phyloP scores from a whole-genome alignment of 129 eudicot genomes.

The Artemisia annua region DNA sequence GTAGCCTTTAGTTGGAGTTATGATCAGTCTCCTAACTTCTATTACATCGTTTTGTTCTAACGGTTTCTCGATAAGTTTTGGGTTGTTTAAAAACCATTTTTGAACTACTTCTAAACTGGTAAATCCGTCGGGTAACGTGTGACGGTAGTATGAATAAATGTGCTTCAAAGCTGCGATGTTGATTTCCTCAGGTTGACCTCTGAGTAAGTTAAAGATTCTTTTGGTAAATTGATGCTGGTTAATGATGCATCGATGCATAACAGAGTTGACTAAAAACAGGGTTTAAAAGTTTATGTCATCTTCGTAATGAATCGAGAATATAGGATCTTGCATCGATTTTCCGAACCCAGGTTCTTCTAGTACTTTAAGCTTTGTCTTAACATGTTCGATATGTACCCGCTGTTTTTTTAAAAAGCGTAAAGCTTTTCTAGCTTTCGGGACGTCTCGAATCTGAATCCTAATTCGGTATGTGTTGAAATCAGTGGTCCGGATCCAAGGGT shows the following conservation, averaged over 20 bases:
- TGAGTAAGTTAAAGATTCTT: conserved; percentile 42
- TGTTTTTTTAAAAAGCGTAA: conserved; percentile 35
- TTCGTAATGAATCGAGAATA: conserved; percentile 50
- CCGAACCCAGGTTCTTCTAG: conserved; percentile 57
- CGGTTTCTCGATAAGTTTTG: conserved; percentile 47
- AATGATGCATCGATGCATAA: conserved; percentile 56
- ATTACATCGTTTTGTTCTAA: conserved; percentile 42
- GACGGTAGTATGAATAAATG: conserved; percentile 42
- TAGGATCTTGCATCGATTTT: conserved; percentile 30
- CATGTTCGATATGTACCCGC: conserved; percentile 29
- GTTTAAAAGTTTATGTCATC: conserved; percentile 42
- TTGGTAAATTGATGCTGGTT: conserved; percentile 64
- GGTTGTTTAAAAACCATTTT: conserved; percentile 58
- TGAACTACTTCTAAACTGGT: conserved; percentile 38
- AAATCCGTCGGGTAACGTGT: conserved; percentile 46
- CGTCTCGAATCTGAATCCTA: conserved; percentile 45
- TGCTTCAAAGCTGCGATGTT: conserved; percentile 53
- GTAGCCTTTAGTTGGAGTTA: conserved; percentile 67
- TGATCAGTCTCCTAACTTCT: conserved; percentile 60
- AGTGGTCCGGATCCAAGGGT: conserved; percentile 76
- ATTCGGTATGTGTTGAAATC: conserved; percentile 64
- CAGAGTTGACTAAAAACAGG: conserved; percentile 57
- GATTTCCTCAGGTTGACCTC: conserved; percentile 43
- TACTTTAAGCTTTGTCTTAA: conserved; percentile 17
- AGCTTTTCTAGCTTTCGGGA: conserved; percentile 39